Evolutionary conservation across 2,329 filamentous ascomycete species (phyloP), one percentile per base, ranked within the genome.

Genomic region (Fusarium virguliforme): DNA sequence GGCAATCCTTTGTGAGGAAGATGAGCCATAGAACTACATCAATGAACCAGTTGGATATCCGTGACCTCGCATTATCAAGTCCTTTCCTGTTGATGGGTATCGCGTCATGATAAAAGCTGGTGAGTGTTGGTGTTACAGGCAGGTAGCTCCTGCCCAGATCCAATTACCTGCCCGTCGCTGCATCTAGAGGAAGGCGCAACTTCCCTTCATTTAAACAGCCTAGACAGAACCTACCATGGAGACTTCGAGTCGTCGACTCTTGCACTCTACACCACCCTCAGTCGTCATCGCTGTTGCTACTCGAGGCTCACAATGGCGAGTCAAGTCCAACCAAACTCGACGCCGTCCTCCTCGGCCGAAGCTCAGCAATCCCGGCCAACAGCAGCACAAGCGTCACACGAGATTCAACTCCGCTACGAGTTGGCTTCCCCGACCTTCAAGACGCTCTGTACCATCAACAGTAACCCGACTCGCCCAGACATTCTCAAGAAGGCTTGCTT

Each of bases 401-500:
- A 78, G 13, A 78, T 83, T 40, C 78, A 78, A 30, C 50, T 76
- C 13, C 80, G 81, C 4, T 81, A 83, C 69, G 76, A 75, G 54
- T 70, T 83, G 8, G 76, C 81, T 0, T 12, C 69, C 0, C 65
- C 75, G 4, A 82, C 81, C 8, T 77, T 81, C 67, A 77, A 75
- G 57, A 74, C 51, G 4, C 73, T 83, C 15, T 73, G 71, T 26
- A 68, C 66, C 10, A 75, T 82, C 24, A 43, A 66, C 7, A 53
- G 51, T 4, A 60, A 68, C 6, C 81, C 80, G 1, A 68, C 77
- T 43, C 73, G 78, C n/a, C 74, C 76, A 4, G 69, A 78, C 6
- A 74, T 85, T 18, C 79, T 85, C 46, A 76, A 80, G 26, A 79
- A 71, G n/a, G 81, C 81, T 7, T 83, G 81, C 53, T 74, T 74